Evolutionary conservation across 2,329 filamentous ascomycete genomes (phyloP), one percentile per base, ranked within the genome.

Genomic region (Nakataea oryzae): DNA sequence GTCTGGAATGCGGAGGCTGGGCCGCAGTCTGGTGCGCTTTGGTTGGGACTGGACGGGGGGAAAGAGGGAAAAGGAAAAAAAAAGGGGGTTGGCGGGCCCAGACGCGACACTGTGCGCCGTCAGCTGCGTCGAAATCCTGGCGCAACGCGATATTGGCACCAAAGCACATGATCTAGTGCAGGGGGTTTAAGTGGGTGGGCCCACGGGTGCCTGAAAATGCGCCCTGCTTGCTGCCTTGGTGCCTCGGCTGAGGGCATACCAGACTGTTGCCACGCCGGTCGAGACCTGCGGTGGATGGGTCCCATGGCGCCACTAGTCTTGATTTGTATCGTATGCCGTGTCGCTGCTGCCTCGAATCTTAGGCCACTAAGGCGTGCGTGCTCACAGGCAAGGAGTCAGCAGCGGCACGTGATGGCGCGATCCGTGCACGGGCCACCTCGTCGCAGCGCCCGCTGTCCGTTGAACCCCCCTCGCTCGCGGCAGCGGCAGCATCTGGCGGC

Each of bases 121-220:
- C 47, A 58, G 54, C 13, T 64, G 28, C 47, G 32, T 59, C 41
- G 56, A 28, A 59, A 13, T 62, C 11, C 54, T 29, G 54, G 54
- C 28, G 24, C 29, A 32, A 29, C 68, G 64, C 68, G 68, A 67
- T 65, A 66, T 47, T 67, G 65, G 65, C 68, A 66, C 68, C 67
- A 66, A 63, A 60, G 66, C 68, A 70, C 64, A 66, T 70, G 68
- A 69, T 62, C 59, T 57, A n/a, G 41, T 50, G 41, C 41, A 50
- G 41, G 41, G 41, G 41, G 21, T 6, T 24, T 50, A 50, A 50
- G n/a, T 50, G 41, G 41, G 4, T 2, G 17, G 41, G 24, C 14
- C 2, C 6, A 29, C 34, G 56, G 59, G 54, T 54, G 30, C 26
- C 54, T 56, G 54, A 56, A 56, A 28, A 56, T 21, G 11, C 21